Conservation (phyloP, 176 grass and related monocot genomes). For the Otatea glauca region DNA sequence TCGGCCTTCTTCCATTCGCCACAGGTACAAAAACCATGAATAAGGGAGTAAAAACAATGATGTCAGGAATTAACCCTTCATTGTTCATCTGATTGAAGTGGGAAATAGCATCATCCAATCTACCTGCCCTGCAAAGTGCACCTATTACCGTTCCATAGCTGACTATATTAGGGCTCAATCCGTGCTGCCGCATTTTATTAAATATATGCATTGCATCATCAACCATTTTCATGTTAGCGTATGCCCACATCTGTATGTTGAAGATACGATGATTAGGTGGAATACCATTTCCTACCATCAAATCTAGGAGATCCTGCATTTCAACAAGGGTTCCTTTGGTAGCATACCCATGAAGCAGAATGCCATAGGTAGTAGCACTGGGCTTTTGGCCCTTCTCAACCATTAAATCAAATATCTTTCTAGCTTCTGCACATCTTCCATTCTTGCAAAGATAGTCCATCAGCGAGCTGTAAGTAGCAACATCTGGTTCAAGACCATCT, state of each 20-base stretch:
- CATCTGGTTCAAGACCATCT: background rate
- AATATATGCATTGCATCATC: background rate
- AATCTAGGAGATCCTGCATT: background rate
- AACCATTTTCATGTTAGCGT: background rate
- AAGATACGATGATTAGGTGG: background rate
- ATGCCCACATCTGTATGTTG: background rate
- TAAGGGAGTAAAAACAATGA: background rate
- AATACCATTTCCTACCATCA: background rate
- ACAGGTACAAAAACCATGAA: background rate
- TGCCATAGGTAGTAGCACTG: too few species aligned
- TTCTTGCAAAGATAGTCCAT: background rate
- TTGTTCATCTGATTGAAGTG: constrained; percentile 9
- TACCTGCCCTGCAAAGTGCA: background rate
- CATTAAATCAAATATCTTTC: background rate
- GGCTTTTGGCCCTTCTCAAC: background rate
- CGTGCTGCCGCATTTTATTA: background rate
- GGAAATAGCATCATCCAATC: constrained; percentile 31
- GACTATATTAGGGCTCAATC: background rate
- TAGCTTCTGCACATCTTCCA: background rate
- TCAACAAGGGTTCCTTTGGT: background rate
- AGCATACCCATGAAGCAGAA: background rate
- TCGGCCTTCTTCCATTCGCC: background rate
- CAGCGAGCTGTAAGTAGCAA: background rate
- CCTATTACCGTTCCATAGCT: constrained; percentile 29
- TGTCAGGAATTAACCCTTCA: background rate